These are phyloP conservation scores for Eucalyptus albens DNA, from an alignment of 345 rosid species.

Conservation along the genomic window DNA sequence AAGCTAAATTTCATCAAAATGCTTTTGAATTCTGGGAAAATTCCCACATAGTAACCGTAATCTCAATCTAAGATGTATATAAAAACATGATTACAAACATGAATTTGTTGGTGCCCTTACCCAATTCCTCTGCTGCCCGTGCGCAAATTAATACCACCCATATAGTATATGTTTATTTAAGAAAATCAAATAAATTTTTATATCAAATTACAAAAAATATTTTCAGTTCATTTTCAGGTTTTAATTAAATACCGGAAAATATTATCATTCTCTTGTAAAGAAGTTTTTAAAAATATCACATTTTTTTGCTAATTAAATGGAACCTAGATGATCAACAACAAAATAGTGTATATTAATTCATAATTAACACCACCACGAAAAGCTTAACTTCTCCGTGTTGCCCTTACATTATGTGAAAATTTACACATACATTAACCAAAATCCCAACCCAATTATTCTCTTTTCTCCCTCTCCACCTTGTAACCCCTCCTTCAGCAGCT, in stretches of 20 bases:
- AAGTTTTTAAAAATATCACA: no score
- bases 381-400: neutral
- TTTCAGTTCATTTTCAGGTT: no score
- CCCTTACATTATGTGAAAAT: neutral
- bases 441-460: neutral
- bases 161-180: no score
- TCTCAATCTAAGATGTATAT: neutral
- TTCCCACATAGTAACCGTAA: neutral
- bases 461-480: neutral
- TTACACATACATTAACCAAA: neutral
- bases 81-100: neutral
- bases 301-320: neutral
- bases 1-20: neutral
- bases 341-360: neutral
- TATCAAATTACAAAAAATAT: no score
- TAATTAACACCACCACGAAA: neutral
- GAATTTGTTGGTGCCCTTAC: neutral
- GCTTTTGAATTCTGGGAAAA: neutral
- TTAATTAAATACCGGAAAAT: no score
- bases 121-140: no score
- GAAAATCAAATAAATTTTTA: no score
- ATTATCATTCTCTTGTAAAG: no score
- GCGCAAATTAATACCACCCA: no score
- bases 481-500: neutral
- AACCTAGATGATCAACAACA: neutral